phyloP scores from a whole-genome alignment of 192 early-diverging fungal genomes.

The Backusella liffmaniae region DNA sequence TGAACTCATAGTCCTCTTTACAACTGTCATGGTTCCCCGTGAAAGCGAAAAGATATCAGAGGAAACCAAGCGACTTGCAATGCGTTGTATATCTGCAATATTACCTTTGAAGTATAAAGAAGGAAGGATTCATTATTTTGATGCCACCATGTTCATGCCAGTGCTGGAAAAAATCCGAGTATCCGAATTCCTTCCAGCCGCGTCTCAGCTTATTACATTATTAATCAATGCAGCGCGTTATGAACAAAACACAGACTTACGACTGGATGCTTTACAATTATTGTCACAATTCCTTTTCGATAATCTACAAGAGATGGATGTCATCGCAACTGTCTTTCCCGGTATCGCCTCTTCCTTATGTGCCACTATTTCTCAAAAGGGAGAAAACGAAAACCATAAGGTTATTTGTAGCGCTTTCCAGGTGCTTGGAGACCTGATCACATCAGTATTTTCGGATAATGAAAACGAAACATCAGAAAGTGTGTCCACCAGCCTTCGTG shows the following conservation, averaged over 20 bases:
- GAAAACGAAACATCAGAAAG: conserved; percentile 7
- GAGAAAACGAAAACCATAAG: conserved; percentile 41
- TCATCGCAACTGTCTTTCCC: conserved; percentile 33
- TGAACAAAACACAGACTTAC: conserved; percentile 29
- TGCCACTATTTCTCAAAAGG: conserved; percentile 27
- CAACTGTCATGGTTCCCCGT: background rate
- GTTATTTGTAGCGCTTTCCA: conserved; percentile 28
- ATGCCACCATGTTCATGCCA: background rate
- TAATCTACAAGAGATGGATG: conserved; percentile 23
- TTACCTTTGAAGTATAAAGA: conserved; percentile 18
- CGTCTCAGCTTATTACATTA: conserved; percentile 17
- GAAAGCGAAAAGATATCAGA: conserved; percentile 18
- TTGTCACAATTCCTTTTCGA: conserved; percentile 29
- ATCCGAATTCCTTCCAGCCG: conserved; percentile 6
- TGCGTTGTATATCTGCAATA: conserved; percentile 25
- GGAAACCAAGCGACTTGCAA: conserved; percentile 23
- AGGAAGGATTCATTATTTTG: background rate
- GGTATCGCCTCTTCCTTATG: conserved; percentile 34
- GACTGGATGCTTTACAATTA: conserved; percentile 34
- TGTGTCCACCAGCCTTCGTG: background rate
- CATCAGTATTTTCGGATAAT: conserved; percentile 31
- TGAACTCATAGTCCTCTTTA: conserved; percentile 1
- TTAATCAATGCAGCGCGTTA: conserved; percentile 16
- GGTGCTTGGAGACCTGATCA: conserved; percentile 29
- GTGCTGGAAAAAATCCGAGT: conserved; percentile 5